Evolutionary conservation across 805 yeast genomes (phyloP).

Genomic region (Hanseniaspora mollemarum): DNA sequence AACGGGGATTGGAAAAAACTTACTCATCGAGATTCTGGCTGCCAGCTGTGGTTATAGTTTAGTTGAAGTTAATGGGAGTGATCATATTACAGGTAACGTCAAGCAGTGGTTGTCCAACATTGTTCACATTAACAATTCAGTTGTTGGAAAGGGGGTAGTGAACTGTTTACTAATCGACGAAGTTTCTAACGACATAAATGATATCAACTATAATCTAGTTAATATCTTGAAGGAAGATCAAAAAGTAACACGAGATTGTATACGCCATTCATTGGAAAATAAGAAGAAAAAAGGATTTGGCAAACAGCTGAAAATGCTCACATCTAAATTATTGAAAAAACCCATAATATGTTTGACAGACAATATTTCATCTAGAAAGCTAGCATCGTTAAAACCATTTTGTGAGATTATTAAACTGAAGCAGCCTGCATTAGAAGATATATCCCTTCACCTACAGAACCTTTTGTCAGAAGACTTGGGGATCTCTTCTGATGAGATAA

Average conservation of each 20-base stretch:
- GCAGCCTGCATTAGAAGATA: slow-evolving; percentile 41
- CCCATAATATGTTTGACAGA: slow-evolving; percentile 91
- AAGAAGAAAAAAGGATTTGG: not conserved
- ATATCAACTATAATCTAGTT: slow-evolving; percentile 45
- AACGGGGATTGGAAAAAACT: slow-evolving; percentile 87
- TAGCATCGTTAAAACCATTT: slow-evolving; percentile 61
- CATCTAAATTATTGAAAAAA: slow-evolving; percentile 43
- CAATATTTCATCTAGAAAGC: slow-evolving; percentile 62
- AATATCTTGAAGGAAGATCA: slow-evolving; percentile 52
- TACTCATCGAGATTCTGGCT: slow-evolving; percentile 76
- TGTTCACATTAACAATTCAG: slow-evolving; percentile 49
- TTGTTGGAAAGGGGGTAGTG: slow-evolving; percentile 50
- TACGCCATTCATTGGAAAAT: slow-evolving; percentile 19
- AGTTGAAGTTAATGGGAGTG: slow-evolving; percentile 79
- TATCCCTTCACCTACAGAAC: slow-evolving; percentile 38
- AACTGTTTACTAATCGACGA: slow-evolving; percentile 88
- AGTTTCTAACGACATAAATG: slow-evolving; percentile 42
- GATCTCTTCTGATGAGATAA: slow-evolving; percentile 23
- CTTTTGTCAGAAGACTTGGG: slow-evolving; percentile 49
- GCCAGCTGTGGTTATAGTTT: slow-evolving; percentile 68
- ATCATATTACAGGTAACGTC: slow-evolving; percentile 55
- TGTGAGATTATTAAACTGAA: slow-evolving; percentile 62
- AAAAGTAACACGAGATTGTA: slow-evolving; percentile 34
- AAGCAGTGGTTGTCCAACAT: slow-evolving; percentile 50
- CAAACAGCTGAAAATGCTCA: slow-evolving; percentile 23